A percentile compares a stretch with the other conserved stretches of the same genome.
phyloP scores from a whole-genome alignment of 208 protist genomes.

The Wallacemonas sp. region DNA sequence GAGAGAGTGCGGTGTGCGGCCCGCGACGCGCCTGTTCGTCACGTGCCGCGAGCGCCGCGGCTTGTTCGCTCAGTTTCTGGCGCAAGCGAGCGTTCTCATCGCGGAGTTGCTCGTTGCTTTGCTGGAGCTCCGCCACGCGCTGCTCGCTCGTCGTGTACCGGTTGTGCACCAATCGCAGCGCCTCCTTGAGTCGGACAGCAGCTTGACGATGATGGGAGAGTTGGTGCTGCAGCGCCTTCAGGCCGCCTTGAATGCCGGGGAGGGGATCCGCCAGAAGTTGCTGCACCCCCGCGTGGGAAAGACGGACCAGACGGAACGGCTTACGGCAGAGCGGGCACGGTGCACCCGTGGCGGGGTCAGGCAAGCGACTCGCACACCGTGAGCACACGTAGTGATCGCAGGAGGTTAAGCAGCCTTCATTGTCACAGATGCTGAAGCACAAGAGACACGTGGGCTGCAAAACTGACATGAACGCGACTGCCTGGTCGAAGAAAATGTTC shows the following conservation, averaged over 20 bases:
- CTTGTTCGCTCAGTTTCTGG: constrained; percentile 14
- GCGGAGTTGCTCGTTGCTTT: constrained; percentile 19
- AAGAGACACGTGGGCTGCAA: constrained; percentile 79
- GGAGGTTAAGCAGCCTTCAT: constrained; percentile 57
- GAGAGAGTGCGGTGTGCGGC: not conserved
- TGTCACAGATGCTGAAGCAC: constrained; percentile 77
- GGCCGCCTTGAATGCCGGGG: constrained; percentile 24
- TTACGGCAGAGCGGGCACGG: constrained; percentile 74
- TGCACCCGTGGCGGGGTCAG: constrained; percentile 16
- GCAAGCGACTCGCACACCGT: constrained; percentile 58
- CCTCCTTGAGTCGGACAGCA: constrained; percentile 61
- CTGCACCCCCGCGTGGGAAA: constrained; percentile 38
- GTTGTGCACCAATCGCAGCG: constrained; percentile 56
- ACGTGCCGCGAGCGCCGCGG: not conserved
- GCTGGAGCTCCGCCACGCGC: constrained; percentile 21
- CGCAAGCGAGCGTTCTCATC: constrained; percentile 25
- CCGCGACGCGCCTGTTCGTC: not conserved
- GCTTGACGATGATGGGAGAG: constrained; percentile 59
- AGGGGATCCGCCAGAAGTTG: constrained; percentile 44
- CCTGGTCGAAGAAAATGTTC: not conserved
- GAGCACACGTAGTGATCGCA: constrained; percentile 90
- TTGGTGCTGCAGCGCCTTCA: constrained; percentile 55
- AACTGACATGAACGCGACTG: not conserved
- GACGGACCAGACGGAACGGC: constrained; percentile 40
- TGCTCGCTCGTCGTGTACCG: constrained; percentile 38